These are phyloP conservation scores for Aspergillus sojae DNA, from an alignment of 2,329 filamentous ascomycete species.

Conservation along the genomic window DNA sequence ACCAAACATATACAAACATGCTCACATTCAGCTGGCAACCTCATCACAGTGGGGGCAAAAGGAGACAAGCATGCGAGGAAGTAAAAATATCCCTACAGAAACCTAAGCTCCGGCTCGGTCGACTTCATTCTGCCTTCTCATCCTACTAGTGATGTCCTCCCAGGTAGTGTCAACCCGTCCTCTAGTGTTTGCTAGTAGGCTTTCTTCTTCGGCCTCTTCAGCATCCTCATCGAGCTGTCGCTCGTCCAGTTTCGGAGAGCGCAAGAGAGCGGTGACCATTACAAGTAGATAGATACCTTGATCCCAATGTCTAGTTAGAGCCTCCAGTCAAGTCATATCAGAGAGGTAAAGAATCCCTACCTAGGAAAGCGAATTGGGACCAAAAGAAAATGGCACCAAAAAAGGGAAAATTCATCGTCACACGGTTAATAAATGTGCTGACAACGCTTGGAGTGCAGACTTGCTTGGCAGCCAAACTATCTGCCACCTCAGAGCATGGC, in stretches of 20 bases:
- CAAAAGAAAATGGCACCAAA: conserved; percentile 94
- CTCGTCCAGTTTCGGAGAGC: conserved; percentile 75
- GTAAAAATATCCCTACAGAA: not conserved
- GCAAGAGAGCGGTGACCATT: conserved; percentile 76
- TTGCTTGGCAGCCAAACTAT: conserved; percentile 69
- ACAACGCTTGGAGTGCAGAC: conserved; percentile 91
- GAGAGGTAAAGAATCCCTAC: conserved; percentile 31
- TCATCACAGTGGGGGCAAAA: not conserved
- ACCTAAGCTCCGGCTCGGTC: conserved; percentile 4
- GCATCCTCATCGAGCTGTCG: conserved; percentile 83
- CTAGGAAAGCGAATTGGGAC: conserved; percentile 91
- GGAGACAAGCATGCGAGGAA: not conserved
- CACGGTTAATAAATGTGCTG: conserved; percentile 88
- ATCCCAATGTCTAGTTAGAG: not conserved
- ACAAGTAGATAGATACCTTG: conserved; percentile 74
- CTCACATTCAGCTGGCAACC: not conserved
- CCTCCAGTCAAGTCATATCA: not conserved
- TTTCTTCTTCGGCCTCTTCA: conserved; percentile 91
- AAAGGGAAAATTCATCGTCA: conserved; percentile 92
- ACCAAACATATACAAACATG: not conserved
- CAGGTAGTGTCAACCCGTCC: conserved; percentile 82
- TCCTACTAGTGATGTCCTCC: conserved; percentile 77
- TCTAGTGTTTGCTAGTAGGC: conserved; percentile 80
- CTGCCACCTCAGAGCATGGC: conserved; percentile 76
- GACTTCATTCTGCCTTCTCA: conserved; percentile 25